A percentile compares a stretch with the other conserved stretches of the same genome.
These are phyloP conservation scores for Fraxinus cuspidata DNA, from an alignment of 257 asterid genomes.

Conservation along the genomic window DNA sequence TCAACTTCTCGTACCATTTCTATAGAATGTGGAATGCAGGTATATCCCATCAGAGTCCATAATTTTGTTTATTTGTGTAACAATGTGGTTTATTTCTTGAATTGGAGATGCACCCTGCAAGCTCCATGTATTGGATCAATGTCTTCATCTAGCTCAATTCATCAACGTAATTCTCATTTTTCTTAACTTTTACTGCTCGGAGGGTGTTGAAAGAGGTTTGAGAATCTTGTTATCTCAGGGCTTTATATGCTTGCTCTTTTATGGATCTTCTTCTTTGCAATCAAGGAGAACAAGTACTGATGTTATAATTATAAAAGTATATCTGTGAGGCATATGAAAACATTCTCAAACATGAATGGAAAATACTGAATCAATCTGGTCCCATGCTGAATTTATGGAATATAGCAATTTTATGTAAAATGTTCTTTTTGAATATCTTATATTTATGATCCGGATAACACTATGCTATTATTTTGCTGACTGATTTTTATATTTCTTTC, in stretches of 20 bases:
- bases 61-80: slow-evolving; percentile 8
- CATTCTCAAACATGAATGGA: not conserved
- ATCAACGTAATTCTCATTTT: not conserved
- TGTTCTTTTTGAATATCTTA: too few relatives aligned
- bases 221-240: not conserved
- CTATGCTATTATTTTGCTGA: not conserved
- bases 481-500: not conserved
- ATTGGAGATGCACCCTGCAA: slow-evolving; percentile 17
- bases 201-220: not conserved
- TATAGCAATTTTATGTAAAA: not conserved
- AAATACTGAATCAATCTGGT: not conserved
- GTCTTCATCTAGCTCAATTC: not conserved
- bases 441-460: not conserved
- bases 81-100: not conserved
- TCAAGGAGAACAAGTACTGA: not conserved
- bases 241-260: slow-evolving; percentile 12
- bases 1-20: slow-evolving; percentile 97
- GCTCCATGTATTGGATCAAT: not conserved
- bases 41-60: slow-evolving; percentile 23
- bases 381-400: not conserved
- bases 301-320: not conserved
- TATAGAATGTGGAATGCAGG: slow-evolving; percentile 99
- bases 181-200: not conserved
- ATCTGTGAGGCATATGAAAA: not conserved
- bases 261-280: not conserved